phyloP scores from a whole-genome alignment of 2,329 filamentous ascomycete species.

The Pyrenophora teres region DNA sequence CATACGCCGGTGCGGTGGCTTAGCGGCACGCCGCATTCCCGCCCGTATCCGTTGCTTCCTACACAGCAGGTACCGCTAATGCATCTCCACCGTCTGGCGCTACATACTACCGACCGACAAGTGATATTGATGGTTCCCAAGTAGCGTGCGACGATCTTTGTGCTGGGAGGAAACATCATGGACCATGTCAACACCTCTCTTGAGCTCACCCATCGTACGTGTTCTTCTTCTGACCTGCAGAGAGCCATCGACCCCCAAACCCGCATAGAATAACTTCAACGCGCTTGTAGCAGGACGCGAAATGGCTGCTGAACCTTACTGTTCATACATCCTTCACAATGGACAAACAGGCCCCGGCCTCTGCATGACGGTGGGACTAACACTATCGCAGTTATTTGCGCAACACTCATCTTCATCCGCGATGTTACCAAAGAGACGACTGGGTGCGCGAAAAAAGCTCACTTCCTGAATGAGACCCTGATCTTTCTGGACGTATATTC shows the following conservation, averaged over 20 bases:
- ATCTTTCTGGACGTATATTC: constrained; percentile 20
- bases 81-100: no score
- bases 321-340: no score
- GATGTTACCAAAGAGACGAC: constrained; percentile 12
- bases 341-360: no score
- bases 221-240: not conserved
- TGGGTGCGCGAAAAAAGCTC: constrained; percentile 1
- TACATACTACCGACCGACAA: not conserved
- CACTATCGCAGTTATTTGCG: constrained; percentile 12
- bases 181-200: constrained; percentile 14
- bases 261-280: no score
- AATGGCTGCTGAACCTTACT: no score
- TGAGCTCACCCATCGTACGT: constrained; percentile 15
- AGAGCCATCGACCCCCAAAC: no score
- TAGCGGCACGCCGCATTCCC: not conserved
- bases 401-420: constrained; percentile 23
- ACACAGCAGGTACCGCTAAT: no score
- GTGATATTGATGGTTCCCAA: not conserved
- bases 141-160: not conserved
- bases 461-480: constrained; percentile 9
- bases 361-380: not conserved
- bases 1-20: not conserved
- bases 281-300: no score
- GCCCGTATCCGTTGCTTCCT: no score
- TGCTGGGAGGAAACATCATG: constrained; percentile 1